Evolutionary conservation across 2,329 filamentous ascomycete genomes (phyloP), one percentile per base, ranked within the genome.

Genomic region (Dothideomycetidae sp.): DNA sequence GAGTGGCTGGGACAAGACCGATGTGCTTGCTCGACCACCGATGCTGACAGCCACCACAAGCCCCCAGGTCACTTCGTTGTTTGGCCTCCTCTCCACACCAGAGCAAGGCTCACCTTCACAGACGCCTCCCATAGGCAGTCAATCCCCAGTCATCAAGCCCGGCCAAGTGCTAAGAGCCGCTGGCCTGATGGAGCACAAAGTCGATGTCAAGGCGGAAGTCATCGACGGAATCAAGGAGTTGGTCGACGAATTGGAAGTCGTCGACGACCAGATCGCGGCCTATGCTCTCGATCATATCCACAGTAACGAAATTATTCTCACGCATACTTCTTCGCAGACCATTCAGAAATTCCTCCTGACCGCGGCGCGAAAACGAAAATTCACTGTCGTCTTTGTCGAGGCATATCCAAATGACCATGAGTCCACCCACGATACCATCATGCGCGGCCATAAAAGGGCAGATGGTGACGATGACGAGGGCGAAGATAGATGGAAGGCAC

Each of bases 141-240:
- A 4, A 50, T 56, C 23, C 62, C 55, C 33, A 73, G 71, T 1
- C 68, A 74, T 1, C 67, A 72, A 1, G 59, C 62, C 28, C 45
- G 35, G 44, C 44, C 48, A 55, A 50, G 57, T 44, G 50, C 56
- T 23, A 56, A 55, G 16, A 46, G 41, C 30, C 45, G 52, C 49
- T 42, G 52, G 53, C 29, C 50, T 50, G 39, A 59, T 51, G 26
- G 41, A 46, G 18, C 19, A 56, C 51, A 45, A 58, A 50, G 50
- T 81, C 42, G 80, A 92, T 44, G 67, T 96, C 41, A 81, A 85
- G 43, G 83, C 83, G 10, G 90, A 96, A 58, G 80, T 96, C 16
- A 78, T 94, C 46, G 82, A 90, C 50, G 90, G 86, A 29, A 94
- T 98, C 50, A 78, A 84, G 50, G 90, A 98, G 57, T 85, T 98